These are phyloP conservation scores for Nematocida minor DNA, from an alignment of 371 early-diverging fungal genomes.

Conservation along the genomic window DNA sequence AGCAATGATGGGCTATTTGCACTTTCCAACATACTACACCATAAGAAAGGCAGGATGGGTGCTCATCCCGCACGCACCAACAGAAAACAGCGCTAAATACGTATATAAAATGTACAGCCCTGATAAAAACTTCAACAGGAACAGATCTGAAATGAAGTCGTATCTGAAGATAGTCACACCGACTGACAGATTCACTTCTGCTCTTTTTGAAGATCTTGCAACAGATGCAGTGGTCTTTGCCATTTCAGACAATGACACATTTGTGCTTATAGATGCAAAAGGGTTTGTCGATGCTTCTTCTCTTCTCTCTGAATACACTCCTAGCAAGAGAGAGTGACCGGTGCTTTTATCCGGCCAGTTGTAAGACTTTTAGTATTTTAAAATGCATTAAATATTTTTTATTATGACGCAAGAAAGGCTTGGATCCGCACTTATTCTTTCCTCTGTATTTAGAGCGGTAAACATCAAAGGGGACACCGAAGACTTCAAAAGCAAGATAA, in stretches of 20 bases:
- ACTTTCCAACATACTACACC: neutral
- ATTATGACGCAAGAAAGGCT: neutral
- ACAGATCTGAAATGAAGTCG: neutral
- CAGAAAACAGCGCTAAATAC: neutral
- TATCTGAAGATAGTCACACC: slow-evolving; percentile 9
- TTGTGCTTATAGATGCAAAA: neutral
- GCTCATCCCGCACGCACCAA: neutral
- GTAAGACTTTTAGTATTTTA: neutral
- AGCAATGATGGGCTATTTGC: neutral
- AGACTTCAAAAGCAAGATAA: slow-evolving; percentile 39
- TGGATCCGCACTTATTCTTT: slow-evolving; percentile 11
- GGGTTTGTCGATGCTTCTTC: neutral
- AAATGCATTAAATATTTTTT: slow-evolving; percentile 7
- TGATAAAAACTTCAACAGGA: slow-evolving; percentile 38
- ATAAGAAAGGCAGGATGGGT: slow-evolving; percentile 30
- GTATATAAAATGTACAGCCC: slow-evolving; percentile 13
- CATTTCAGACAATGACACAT: slow-evolving; percentile 1
- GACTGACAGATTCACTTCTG: neutral
- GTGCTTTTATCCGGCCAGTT: neutral
- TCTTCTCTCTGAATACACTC: neutral
- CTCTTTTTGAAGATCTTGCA: neutral
- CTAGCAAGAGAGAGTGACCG: neutral
- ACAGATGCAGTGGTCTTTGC: neutral
- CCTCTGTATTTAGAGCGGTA: slow-evolving; percentile 6
- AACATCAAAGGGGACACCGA: neutral